Evolutionary conservation across 2,329 filamentous ascomycete species (phyloP).

Genomic region (Cryoendolithus antarcticus): DNA sequence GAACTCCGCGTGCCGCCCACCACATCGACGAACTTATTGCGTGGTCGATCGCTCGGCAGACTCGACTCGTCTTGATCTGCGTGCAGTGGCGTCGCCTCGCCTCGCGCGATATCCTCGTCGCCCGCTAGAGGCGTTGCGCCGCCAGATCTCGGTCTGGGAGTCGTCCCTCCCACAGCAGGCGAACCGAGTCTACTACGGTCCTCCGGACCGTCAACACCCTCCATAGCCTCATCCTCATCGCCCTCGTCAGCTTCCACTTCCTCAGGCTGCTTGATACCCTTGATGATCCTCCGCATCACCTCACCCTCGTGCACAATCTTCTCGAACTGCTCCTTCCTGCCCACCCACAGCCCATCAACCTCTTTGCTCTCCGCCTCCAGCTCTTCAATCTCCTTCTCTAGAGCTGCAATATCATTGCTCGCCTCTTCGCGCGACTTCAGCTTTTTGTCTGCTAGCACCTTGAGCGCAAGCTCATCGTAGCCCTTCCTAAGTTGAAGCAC

Average conservation of each 20-base stretch:
- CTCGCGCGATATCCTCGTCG: slow-evolving; percentile 7
- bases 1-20: slow-evolving; percentile 13
- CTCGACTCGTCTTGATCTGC: slow-evolving; percentile 16
- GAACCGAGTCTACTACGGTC: slow-evolving; percentile 34
- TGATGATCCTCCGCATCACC: slow-evolving; percentile 70
- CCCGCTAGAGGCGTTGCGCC: slow-evolving; percentile 15
- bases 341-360: slow-evolving; percentile 72
- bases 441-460: slow-evolving; percentile 69
- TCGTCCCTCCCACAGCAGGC: slow-evolving; percentile 22
- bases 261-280: slow-evolving; percentile 91
- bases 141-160: slow-evolving; percentile 2
- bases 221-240: slow-evolving; percentile 46
- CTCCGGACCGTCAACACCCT: slow-evolving; percentile 29
- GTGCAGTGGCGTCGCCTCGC: slow-evolving; percentile 26
- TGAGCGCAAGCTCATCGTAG: slow-evolving; percentile 79
- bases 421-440: slow-evolving; percentile 79
- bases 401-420: slow-evolving; percentile 60
- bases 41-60: slow-evolving; percentile 11
- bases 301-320: slow-evolving; percentile 85
- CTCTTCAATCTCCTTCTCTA: slow-evolving; percentile 79
- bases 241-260: slow-evolving; percentile 70
- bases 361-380: slow-evolving; percentile 72
- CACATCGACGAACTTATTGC: slow-evolving; percentile 18
- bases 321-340: slow-evolving; percentile 75
- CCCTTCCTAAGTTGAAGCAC: slow-evolving; percentile 67